Evolutionary conservation across 2,329 filamentous ascomycete genomes (phyloP).

Genomic region (Fusarium fujikuroi): DNA sequence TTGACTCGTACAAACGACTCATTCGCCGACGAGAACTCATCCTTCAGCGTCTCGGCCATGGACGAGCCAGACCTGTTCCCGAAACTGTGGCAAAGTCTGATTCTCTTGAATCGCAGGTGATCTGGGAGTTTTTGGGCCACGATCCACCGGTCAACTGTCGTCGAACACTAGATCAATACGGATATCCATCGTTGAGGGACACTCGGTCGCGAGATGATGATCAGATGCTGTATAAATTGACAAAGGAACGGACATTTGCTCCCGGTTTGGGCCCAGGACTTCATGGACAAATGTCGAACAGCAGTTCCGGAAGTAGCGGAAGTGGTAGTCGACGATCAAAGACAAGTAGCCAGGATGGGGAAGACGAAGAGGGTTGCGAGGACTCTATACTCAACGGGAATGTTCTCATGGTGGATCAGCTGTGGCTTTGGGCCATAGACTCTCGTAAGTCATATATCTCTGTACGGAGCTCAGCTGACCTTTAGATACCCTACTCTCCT

Average conservation of each 20-base stretch:
- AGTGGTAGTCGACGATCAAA: conserved; percentile 44
- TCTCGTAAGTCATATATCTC: conserved; percentile 53
- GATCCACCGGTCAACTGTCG: conserved; percentile 71
- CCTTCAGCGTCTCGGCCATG: conserved; percentile 61
- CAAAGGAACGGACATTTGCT: conserved; percentile 56
- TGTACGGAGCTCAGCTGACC: neutral
- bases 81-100: conserved; percentile 63
- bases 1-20: conserved; percentile 70
- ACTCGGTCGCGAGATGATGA: conserved; percentile 71
- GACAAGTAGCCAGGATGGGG: conserved; percentile 44
- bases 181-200: conserved; percentile 69
- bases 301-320: conserved; percentile 39
- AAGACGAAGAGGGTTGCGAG: conserved; percentile 43
- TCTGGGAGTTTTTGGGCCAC: conserved; percentile 71
- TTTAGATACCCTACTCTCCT: conserved; percentile 62
- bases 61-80: conserved; percentile 66
- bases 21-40: conserved; percentile 67
- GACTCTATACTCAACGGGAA: conserved; percentile 63
- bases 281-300: conserved; percentile 47
- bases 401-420: conserved; percentile 73
- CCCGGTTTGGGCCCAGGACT: conserved; percentile 39
- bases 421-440: conserved; percentile 71
- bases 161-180: conserved; percentile 71
- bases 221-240: conserved; percentile 75
- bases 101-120: conserved; percentile 67